These are phyloP conservation scores for Populus alba DNA, from an alignment of 345 rosid genomes.

Conservation along the genomic window DNA sequence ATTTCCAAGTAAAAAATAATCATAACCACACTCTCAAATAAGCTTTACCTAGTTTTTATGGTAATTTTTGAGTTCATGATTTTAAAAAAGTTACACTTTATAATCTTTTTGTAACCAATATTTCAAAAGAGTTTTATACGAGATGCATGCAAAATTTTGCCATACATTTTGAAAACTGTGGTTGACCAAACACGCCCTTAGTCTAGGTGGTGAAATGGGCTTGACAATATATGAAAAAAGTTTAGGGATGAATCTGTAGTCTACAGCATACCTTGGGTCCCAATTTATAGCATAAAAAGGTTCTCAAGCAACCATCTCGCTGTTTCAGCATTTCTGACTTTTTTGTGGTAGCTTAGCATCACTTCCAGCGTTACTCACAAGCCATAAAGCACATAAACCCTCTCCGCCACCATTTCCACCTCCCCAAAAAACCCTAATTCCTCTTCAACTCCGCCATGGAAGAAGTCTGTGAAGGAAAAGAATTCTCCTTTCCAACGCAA, in stretches of 20 bases:
- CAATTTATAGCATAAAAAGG: not conserved
- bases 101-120: no score
- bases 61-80: no score
- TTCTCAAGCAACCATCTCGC: not conserved
- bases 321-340: not conserved
- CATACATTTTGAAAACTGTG: no score
- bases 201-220: no score
- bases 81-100: no score
- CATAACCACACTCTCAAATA: no score
- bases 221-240: not conserved
- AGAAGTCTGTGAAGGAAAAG: constrained; percentile 88
- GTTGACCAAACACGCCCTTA: no score
- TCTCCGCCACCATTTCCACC: constrained; percentile 9
- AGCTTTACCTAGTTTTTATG: no score
- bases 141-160: no score
- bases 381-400: not conserved
- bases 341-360: not conserved
- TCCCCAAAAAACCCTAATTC: not conserved
- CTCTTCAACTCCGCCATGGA: constrained; percentile 51
- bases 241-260: not conserved
- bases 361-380: not conserved
- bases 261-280: not conserved
- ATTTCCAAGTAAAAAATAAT: no score
- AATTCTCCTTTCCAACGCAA: constrained; percentile 71
- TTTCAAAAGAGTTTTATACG: no score